Conservation (phyloP, 179 eudicot genomes). For the Beta corolliflora region DNA sequence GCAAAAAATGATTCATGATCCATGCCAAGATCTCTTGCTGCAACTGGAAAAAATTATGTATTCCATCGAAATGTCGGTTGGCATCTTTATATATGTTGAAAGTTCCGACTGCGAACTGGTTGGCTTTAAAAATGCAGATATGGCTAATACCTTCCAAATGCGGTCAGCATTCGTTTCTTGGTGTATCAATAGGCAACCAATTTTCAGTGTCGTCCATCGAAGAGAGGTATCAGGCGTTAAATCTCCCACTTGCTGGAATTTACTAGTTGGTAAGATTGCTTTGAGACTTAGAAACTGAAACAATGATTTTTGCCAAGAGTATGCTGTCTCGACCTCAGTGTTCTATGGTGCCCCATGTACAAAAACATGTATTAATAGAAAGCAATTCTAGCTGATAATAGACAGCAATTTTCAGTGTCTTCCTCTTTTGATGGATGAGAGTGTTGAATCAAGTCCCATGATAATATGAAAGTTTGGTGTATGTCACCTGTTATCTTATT, state of each 20-base stretch:
- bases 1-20: constrained; percentile 41
- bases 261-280: constrained; percentile 98
- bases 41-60: constrained; percentile 56
- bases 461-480: not conserved
- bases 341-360: constrained; percentile 41
- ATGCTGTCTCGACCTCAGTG: constrained; percentile 44
- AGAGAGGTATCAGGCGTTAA: constrained; percentile 94
- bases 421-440: constrained; percentile 22
- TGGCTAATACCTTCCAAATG: constrained; percentile 76
- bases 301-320: constrained; percentile 52
- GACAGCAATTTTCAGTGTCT: too few species aligned
- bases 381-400: constrained; percentile 30
- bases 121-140: constrained; percentile 99
- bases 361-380: constrained; percentile 36
- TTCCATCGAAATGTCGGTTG: constrained; percentile 63
- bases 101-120: constrained; percentile 94
- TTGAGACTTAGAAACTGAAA: constrained; percentile 70
- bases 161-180: constrained; percentile 94
- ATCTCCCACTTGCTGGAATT: constrained; percentile 88
- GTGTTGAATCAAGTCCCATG: constrained; percentile 22
- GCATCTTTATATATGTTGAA: constrained; percentile 72
- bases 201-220: constrained; percentile 71
- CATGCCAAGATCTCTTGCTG: constrained; percentile 54
- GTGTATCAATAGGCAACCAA: constrained; percentile 87
- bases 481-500: constrained; percentile 5